Base-by-base conservation (phyloP, 495 filamentous ascomycete genomes). In the Penicillium subrubescens region DNA sequence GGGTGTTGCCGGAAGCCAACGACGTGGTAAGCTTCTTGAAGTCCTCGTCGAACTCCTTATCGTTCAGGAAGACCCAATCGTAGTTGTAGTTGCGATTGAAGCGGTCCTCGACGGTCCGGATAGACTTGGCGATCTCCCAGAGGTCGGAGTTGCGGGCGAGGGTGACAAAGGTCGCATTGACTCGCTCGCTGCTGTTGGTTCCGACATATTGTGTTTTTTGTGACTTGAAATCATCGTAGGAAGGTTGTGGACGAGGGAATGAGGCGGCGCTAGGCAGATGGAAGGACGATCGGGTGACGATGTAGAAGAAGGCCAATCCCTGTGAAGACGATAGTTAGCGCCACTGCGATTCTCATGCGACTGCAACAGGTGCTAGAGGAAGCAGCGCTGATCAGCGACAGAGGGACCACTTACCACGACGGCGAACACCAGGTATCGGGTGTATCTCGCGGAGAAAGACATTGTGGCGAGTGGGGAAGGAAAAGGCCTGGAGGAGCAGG, bases 1-100 rank as follows among this genome's bases (percentile, higher is more conserved):
- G 85, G 19, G 95, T 92, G 61, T 84, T 94, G 29, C 95, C 95
- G 17, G 93, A 97, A n/a, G 93, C 89, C 37, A 99, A 83, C 5
- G 92, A 86, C 12, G 87, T 88, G 17, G 95, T 99, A 60, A 99
- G 85, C 71, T 91, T 93, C 78, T 92, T 98, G 81, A 99, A 99
- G 12, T 87, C 86, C 1, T 91, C 89, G 68, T 97, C 91, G 69
- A 99, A 99, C 2, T 92, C 90, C 73, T 92, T 86, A 73, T 99
- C 95, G 76, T 99, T 99, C 66, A 99, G 77, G 81, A 99, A 99
- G 31, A 99, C 96, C 95, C 95, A 99, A 73, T 98, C 95, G 76
- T 99, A 99, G 81, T 97, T 89, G 77, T 90, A 98, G 56, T 93
- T 89, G 67, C 88, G 86, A 78, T 99, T 99, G 87, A 99, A 98